phyloP scores from a whole-genome alignment of 495 filamentous ascomycete genomes.

The Saxispiralis lemnorum region DNA sequence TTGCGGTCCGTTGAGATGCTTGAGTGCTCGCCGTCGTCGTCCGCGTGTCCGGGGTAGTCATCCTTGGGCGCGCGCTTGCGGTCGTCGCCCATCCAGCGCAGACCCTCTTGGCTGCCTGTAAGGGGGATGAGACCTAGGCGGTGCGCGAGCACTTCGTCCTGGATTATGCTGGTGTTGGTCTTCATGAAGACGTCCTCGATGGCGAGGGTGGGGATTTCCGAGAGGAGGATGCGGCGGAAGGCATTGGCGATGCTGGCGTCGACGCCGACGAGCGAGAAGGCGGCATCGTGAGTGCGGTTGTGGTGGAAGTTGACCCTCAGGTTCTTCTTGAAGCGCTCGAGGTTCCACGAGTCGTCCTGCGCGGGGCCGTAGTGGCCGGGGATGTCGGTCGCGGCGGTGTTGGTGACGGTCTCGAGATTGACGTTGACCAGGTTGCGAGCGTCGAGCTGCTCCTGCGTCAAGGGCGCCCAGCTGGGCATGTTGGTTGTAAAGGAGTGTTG shows the following conservation, averaged over 20 bases:
- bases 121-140: conserved; percentile 83
- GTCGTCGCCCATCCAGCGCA: conserved; percentile 66
- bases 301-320: conserved; percentile 69
- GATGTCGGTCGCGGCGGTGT: conserved; percentile 76
- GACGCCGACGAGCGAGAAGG: conserved; percentile 79
- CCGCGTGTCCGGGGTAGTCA: conserved; percentile 18
- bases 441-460: conserved; percentile 17
- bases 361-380: conserved; percentile 67
- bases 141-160: conserved; percentile 86
- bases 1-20: conserved; percentile 45
- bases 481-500: too few relatives aligned
- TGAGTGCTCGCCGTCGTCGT: conserved; percentile 25
- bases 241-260: conserved; percentile 93
- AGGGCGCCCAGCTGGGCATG: neutral
- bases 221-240: conserved; percentile 90
- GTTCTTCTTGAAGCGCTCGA: conserved; percentile 53
- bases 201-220: conserved; percentile 84
- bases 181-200: conserved; percentile 80
- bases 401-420: conserved; percentile 71
- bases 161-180: conserved; percentile 93
- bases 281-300: conserved; percentile 52
- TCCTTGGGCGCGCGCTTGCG: conserved; percentile 34
- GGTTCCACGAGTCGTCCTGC: conserved; percentile 75
- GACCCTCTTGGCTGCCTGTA: conserved; percentile 52
- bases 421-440: conserved; percentile 57